A percentile compares a stretch with the other conserved stretches of the same genome.
phyloP scores from a whole-genome alignment of 805 yeast genomes.

The Kluyveromyces starmeri region DNA sequence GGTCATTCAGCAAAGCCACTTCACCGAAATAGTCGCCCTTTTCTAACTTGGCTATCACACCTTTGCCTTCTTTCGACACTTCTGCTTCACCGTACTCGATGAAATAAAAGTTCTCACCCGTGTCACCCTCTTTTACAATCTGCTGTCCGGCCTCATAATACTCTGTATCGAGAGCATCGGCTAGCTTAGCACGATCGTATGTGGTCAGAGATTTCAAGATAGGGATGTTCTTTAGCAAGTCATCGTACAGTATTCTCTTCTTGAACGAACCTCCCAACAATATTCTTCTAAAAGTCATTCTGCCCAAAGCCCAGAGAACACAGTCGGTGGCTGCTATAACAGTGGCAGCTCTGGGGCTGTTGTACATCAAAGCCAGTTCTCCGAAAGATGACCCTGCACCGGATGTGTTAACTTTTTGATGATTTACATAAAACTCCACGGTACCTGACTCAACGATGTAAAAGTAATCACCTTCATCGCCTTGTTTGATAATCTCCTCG shows the following conservation, averaged over 20 bases:
- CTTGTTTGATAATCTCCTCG: conserved; percentile 70
- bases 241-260: conserved; percentile 85
- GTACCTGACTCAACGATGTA: conserved; percentile 78
- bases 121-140: conserved; percentile 81
- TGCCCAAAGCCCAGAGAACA: conserved; percentile 85
- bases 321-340: conserved; percentile 65
- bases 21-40: conserved; percentile 96
- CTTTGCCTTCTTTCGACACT: conserved; percentile 52
- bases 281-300: conserved; percentile 86
- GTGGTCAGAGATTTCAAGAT: conserved; percentile 62
- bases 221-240: conserved; percentile 78
- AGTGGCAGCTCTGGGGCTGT: conserved; percentile 96
- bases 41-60: conserved; percentile 48
- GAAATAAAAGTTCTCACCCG: conserved; percentile 65
- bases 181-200: conserved; percentile 82
- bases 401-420: conserved; percentile 56
- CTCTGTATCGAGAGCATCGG: conserved; percentile 86
- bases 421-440: conserved; percentile 71
- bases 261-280: conserved; percentile 83
- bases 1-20: conserved; percentile 81
- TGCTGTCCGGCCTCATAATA: conserved; percentile 59
- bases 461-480: conserved; percentile 91
- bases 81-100: conserved; percentile 78
- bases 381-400: conserved; percentile 90
- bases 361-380: conserved; percentile 94